These are phyloP conservation scores for Gastroboletus turbinatus DNA, from an alignment of 1,284 basidiomycete genomes.

Conservation along the genomic window DNA sequence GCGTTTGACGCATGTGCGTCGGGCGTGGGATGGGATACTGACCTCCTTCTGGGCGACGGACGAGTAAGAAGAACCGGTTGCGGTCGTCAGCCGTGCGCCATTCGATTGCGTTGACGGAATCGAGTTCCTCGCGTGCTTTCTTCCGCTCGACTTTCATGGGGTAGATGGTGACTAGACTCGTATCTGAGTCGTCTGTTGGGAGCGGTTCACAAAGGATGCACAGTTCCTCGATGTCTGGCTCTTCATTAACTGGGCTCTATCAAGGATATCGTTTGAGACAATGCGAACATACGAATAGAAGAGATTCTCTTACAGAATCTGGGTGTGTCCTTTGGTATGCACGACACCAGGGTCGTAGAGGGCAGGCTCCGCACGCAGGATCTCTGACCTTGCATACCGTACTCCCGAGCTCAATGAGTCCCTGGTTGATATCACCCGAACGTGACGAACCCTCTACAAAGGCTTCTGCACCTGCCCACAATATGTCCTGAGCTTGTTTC, in stretches of 20 bases:
- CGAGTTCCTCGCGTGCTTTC: slow-evolving; percentile 81
- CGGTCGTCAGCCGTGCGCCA: slow-evolving; percentile 50
- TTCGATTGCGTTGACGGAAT: slow-evolving; percentile 83
- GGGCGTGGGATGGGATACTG: slow-evolving; percentile 18
- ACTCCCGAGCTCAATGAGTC: slow-evolving; percentile 84
- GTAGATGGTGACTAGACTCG: slow-evolving; percentile 61
- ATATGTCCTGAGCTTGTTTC: slow-evolving; percentile 72
- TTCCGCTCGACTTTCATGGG: slow-evolving; percentile 89
- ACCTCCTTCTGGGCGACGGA: slow-evolving; percentile 85
- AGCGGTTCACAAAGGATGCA: slow-evolving; percentile 76
- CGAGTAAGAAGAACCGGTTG: slow-evolving; percentile 68
- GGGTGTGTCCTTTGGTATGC: slow-evolving; percentile 47
- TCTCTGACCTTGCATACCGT: slow-evolving; percentile 86
- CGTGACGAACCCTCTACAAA: slow-evolving; percentile 59
- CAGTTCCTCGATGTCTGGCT: slow-evolving; percentile 69
- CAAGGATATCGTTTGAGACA: background rate
- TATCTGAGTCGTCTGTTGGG: slow-evolving; percentile 31
- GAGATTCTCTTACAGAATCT: slow-evolving; percentile 2
- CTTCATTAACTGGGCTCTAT: slow-evolving; percentile 12
- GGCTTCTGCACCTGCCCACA: slow-evolving; percentile 78
- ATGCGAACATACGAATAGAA: background rate
- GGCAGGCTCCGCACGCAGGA: slow-evolving; percentile 74
- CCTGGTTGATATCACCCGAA: slow-evolving; percentile 87
- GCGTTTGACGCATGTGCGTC: background rate
- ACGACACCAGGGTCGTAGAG: slow-evolving; percentile 64